Percentiles rank a stretch among this genome's conserved stretches.
Evolutionary conservation across 2,329 filamentous ascomycete genomes (phyloP).

Genomic region (Trichoderma lentiforme): DNA sequence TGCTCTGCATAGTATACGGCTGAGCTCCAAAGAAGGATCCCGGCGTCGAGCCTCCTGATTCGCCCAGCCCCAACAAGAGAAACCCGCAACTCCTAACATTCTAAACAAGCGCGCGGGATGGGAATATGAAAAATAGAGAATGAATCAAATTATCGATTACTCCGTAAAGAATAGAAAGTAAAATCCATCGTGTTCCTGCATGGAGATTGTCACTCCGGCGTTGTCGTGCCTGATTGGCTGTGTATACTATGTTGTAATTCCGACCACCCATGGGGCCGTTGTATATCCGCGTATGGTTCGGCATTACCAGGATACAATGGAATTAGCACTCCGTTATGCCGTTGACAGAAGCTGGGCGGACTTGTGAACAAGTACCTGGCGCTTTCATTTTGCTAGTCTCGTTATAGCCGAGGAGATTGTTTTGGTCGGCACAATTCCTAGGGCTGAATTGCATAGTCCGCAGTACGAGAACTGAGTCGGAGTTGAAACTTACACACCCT

Average conservation of each 20-base stretch:
- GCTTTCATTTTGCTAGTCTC: background rate
- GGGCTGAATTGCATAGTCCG: background rate
- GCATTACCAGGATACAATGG: background rate
- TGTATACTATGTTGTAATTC: background rate
- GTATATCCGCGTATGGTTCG: background rate
- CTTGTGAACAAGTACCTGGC: background rate
- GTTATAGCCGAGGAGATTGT: no score
- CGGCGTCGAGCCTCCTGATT: background rate
- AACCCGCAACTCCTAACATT: background rate
- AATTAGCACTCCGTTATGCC: background rate
- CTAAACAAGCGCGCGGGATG: constrained; percentile 4
- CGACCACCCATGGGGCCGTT: background rate
- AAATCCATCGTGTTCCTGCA: background rate
- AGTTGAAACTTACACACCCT: background rate
- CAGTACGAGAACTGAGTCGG: background rate
- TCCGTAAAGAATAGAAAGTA: background rate
- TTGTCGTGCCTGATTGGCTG: background rate
- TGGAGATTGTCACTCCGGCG: background rate
- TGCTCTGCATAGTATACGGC: background rate
- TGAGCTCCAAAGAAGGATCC: background rate
- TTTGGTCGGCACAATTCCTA: no score
- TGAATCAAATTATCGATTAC: background rate
- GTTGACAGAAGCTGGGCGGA: background rate
- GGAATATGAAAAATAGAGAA: background rate
- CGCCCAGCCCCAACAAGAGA: background rate